These are phyloP conservation scores for Trametes villosa DNA, from an alignment of 768 basidiomycete genomes.

Conservation along the genomic window DNA sequence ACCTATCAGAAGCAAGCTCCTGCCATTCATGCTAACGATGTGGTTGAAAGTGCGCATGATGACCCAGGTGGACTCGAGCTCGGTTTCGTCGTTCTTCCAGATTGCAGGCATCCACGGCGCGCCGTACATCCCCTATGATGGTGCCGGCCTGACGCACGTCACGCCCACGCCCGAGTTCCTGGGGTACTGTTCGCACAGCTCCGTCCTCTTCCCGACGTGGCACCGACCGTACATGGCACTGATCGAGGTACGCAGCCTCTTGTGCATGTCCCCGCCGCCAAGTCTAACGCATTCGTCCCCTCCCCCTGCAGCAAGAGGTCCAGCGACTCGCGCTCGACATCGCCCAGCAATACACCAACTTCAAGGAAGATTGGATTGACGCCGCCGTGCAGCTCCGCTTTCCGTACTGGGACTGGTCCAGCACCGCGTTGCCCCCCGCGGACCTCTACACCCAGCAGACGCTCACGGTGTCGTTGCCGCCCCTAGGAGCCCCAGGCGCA, in stretches of 20 bases:
- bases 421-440: neutral
- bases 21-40: neutral
- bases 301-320: constrained; percentile 47
- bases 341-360: constrained; percentile 42
- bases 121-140: constrained; percentile 50
- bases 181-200: constrained; percentile 59
- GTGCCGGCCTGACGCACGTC: constrained; percentile 35
- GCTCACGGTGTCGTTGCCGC: constrained; percentile 25
- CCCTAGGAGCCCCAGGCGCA: neutral
- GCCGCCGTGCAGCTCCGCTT: constrained; percentile 42
- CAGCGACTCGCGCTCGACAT: constrained; percentile 44
- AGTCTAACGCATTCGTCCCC: neutral
- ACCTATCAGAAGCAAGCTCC: neutral
- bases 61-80: neutral
- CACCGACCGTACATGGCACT: constrained; percentile 56
- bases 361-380: constrained; percentile 31
- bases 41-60: neutral
- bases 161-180: constrained; percentile 34
- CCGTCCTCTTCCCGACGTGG: constrained; percentile 57
- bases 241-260: constrained; percentile 44
- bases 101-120: constrained; percentile 56
- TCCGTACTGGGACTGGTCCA: constrained; percentile 58
- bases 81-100: neutral
- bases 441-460: constrained; percentile 29
- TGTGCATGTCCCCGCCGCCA: neutral